phyloP scores from a whole-genome alignment of 1,139 yeast genomes.

The Debaryomyces nepalensis region DNA sequence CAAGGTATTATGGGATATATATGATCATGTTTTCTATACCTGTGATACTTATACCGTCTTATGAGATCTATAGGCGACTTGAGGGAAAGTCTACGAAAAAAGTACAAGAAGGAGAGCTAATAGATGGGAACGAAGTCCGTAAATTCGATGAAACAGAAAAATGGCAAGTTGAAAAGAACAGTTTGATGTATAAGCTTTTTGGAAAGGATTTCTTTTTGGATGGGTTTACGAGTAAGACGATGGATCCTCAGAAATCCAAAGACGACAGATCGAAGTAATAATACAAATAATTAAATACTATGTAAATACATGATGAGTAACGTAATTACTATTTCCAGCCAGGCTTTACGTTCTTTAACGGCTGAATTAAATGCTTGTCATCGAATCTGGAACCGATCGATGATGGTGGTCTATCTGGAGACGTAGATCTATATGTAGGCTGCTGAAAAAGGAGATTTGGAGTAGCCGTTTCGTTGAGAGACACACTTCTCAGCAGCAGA shows the following conservation, averaged over 20 bases:
- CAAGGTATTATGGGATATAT: constrained; percentile 45
- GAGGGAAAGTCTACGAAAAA: constrained; percentile 50
- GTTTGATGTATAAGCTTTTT: constrained; percentile 44
- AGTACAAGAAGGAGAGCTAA: constrained; percentile 47
- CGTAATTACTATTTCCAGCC: constrained; percentile 30
- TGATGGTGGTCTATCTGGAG: constrained; percentile 42
- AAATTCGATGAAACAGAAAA: constrained; percentile 47
- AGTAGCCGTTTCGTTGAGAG: constrained; percentile 13
- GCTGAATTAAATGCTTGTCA: constrained; percentile 37
- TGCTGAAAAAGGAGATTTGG: constrained; percentile 17
- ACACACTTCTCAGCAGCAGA: constrained; percentile 6
- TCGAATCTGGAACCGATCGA: constrained; percentile 43
- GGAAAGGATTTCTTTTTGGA: constrained; percentile 52
- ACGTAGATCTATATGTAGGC: constrained; percentile 29
- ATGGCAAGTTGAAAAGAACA: constrained; percentile 43
- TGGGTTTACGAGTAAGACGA: constrained; percentile 51
- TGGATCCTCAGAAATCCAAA: constrained; percentile 22
- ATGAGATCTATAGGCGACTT: constrained; percentile 42
- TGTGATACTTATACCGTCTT: constrained; percentile 37
- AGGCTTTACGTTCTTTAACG: constrained; percentile 29
- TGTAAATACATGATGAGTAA: constrained; percentile 11
- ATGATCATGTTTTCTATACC: constrained; percentile 48
- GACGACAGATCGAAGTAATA: constrained; percentile 10
- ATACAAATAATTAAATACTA: constrained; percentile 8
- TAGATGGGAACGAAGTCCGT: constrained; percentile 39